A percentile compares a stretch with the other conserved stretches of the same genome.
Conservation (phyloP, 345 rosid species). For the Theobroma cacao region DNA sequence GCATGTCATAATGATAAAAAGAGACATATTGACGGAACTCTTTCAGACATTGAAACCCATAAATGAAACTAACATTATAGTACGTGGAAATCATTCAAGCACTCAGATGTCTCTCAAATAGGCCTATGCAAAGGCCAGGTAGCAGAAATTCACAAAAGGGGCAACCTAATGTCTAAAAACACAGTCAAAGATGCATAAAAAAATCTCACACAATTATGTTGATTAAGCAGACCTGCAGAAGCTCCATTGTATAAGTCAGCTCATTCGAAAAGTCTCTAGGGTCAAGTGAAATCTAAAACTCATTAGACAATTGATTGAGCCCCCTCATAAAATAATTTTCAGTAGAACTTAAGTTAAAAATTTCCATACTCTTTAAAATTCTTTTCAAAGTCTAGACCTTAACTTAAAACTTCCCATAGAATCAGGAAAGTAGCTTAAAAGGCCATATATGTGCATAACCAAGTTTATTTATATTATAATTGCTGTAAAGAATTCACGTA, state of each 20-base stretch:
- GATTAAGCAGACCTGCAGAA: neutral
- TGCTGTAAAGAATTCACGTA: neutral
- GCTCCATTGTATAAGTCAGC: neutral
- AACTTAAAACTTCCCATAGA: neutral
- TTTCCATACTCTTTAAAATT: neutral
- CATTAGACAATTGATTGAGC: neutral
- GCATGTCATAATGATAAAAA: neutral
- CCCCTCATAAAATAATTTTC: neutral
- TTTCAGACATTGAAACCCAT: neutral
- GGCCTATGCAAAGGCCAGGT: neutral
- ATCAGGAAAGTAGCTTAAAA: neutral
- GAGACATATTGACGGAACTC: neutral
- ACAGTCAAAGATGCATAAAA: neutral
- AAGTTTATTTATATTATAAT: neutral
- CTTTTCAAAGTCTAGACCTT: too few relatives aligned
- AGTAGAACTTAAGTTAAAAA: neutral
- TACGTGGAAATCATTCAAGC: neutral
- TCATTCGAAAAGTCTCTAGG: neutral
- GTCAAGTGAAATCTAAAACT: neutral
- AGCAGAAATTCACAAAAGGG: neutral
- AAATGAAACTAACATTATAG: neutral
- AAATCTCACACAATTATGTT: neutral
- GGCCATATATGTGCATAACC: neutral
- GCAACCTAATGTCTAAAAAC: neutral
- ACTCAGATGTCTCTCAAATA: neutral